Evolutionary conservation across 2,329 filamentous ascomycete species (phyloP).

Genomic region (Penicillium olsonii): DNA sequence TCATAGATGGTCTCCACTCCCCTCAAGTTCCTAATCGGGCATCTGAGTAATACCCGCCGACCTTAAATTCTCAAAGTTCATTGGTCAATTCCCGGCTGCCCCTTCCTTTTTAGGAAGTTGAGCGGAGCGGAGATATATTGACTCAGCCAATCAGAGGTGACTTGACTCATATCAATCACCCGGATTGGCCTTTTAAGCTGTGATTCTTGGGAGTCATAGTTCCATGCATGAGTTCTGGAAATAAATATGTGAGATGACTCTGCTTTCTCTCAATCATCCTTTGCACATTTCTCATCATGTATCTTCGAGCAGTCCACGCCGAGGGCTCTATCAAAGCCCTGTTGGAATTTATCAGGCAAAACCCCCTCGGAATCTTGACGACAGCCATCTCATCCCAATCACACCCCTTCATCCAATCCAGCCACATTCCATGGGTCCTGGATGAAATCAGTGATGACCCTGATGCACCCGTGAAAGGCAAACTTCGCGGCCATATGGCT

Average conservation of each 20-base stretch:
- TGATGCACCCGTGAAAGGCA: constrained; percentile 33
- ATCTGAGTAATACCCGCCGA: background rate
- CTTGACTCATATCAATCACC: background rate
- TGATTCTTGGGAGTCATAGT: no score
- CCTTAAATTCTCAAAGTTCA: background rate
- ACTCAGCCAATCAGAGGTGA: background rate
- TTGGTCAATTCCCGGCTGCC: background rate
- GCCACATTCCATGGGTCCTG: constrained; percentile 63
- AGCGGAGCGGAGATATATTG: constrained; percentile 15
- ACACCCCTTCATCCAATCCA: constrained; percentile 57
- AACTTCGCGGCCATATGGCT: constrained; percentile 57
- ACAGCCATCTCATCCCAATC: constrained; percentile 57
- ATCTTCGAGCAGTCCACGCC: constrained; percentile 56
- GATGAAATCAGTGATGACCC: constrained; percentile 48
- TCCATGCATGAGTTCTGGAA: no score
- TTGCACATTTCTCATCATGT: constrained; percentile 48
- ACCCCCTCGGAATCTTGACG: constrained; percentile 64
- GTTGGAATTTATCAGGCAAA: constrained; percentile 58
- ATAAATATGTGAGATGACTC: background rate
- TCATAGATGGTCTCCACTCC: background rate
- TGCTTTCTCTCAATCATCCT: background rate
- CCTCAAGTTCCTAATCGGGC: background rate
- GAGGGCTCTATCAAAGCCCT: constrained; percentile 54
- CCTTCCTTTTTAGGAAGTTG: constrained; percentile 23
- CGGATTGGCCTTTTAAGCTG: background rate